Conservation (phyloP, 169 alveolate species). For the Theileria annulata region DNA sequence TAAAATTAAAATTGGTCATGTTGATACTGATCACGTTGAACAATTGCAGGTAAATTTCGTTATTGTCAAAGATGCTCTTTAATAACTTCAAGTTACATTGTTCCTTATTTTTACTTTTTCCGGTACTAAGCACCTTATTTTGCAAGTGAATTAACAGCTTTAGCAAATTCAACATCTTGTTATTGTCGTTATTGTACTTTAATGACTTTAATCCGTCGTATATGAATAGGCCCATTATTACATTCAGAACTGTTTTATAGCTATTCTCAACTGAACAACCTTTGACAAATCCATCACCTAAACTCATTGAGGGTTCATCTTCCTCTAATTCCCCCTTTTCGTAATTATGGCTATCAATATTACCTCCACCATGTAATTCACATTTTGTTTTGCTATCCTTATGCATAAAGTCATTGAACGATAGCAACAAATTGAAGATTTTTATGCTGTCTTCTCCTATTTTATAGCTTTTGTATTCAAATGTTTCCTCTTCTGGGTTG, state of each 20-base stretch:
- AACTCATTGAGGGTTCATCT: not conserved
- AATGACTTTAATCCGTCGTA: conserved; percentile 23
- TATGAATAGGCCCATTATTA: conserved; percentile 55
- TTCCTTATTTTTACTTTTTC: not conserved
- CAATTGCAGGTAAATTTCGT: conserved; percentile 5
- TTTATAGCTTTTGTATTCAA: not conserved
- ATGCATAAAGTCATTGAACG: not conserved
- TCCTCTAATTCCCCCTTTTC: not conserved
- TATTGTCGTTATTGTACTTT: conserved; percentile 17
- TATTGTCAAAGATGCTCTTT: not conserved
- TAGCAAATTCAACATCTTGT: conserved; percentile 39
- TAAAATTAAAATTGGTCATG: conserved; percentile 1
- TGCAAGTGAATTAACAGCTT: conserved; percentile 24
- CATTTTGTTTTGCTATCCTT: not conserved
- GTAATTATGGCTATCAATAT: not conserved
- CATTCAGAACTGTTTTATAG: conserved; percentile 38
- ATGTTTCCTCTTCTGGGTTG: not conserved
- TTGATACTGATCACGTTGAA: conserved; percentile 8
- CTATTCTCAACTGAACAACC: not conserved
- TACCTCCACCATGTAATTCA: not conserved
- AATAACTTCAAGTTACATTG: not conserved
- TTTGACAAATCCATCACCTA: not conserved
- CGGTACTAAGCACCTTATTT: not conserved
- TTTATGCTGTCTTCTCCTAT: not conserved
- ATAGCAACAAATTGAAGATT: not conserved